A percentile compares a stretch with the other conserved stretches of the same genome.
These are phyloP conservation scores for Pittosporum tobira DNA, from an alignment of 129 eudicot species.

Conservation along the genomic window DNA sequence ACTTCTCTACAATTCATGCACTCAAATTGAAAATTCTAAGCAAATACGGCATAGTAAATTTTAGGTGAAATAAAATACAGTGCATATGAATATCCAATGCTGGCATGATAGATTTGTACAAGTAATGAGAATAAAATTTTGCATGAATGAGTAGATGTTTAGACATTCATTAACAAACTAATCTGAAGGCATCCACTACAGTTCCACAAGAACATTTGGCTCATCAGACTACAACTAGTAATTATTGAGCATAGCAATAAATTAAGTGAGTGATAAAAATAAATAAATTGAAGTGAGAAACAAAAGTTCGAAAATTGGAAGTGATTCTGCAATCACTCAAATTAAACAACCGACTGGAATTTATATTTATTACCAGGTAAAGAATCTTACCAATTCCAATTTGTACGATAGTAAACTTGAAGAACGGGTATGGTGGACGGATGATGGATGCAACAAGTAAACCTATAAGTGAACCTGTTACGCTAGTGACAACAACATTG, in stretches of 20 bases:
- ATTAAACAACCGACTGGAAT: too few species aligned
- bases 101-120: background rate
- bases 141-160: too few species aligned
- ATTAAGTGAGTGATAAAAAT: background rate
- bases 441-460: slow-evolving; percentile 59
- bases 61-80: too few species aligned
- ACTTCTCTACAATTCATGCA: background rate
- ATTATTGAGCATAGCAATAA: too few species aligned
- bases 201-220: background rate
- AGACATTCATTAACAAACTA: too few species aligned
- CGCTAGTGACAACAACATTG: slow-evolving; percentile 63
- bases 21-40: background rate
- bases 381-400: slow-evolving; percentile 69
- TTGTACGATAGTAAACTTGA: slow-evolving; percentile 80
- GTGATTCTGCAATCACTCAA: background rate
- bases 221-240: background rate
- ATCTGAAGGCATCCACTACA: too few species aligned
- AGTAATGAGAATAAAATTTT: too few species aligned
- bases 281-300: background rate
- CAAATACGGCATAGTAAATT: background rate
- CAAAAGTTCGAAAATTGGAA: background rate
- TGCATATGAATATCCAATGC: background rate
- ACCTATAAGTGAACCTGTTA: slow-evolving; percentile 85
- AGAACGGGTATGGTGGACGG: slow-evolving; percentile 84
- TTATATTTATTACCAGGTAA: background rate